Percentiles rank a stretch among this genome's conserved stretches.
Conservation (phyloP, 495 filamentous ascomycete species). For the Tuber aestivum region DNA sequence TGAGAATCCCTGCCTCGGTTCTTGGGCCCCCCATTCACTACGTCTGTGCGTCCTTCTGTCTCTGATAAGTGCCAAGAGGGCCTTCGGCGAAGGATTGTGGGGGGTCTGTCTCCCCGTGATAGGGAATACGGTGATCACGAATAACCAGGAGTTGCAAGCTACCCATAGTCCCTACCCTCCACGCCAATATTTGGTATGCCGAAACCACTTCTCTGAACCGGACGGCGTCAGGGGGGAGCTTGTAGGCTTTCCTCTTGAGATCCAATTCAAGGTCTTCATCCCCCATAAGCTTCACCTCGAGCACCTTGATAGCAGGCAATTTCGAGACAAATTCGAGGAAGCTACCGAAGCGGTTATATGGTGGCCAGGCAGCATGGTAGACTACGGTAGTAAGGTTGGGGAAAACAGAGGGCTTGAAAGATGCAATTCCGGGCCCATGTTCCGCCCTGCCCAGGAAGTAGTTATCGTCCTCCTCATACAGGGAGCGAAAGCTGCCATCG, state of each 20-base stretch:
- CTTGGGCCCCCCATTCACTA: background rate
- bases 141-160: background rate
- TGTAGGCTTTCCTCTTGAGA: slow-evolving; percentile 28
- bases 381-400: slow-evolving; percentile 20
- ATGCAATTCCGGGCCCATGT: slow-evolving; percentile 15
- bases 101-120: background rate
- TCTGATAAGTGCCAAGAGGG: background rate
- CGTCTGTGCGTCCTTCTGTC: background rate
- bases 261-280: slow-evolving; percentile 25
- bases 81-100: background rate
- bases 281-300: slow-evolving; percentile 31
- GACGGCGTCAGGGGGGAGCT: slow-evolving; percentile 18
- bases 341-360: slow-evolving; percentile 20
- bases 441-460: slow-evolving; percentile 13
- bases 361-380: slow-evolving; percentile 33
- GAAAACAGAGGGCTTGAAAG: slow-evolving; percentile 29
- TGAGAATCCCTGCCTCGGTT: background rate
- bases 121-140: slow-evolving; percentile 1
- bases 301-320: slow-evolving; percentile 11
- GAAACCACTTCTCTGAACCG: slow-evolving; percentile 25
- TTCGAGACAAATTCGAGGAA: slow-evolving; percentile 29
- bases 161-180: slow-evolving; percentile 20
- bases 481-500: slow-evolving; percentile 22
- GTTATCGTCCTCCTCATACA: slow-evolving; percentile 12
- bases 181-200: slow-evolving; percentile 25